Evolutionary conservation across 331 rosid genomes (phyloP).

Genomic region (Malus hybrid): DNA sequence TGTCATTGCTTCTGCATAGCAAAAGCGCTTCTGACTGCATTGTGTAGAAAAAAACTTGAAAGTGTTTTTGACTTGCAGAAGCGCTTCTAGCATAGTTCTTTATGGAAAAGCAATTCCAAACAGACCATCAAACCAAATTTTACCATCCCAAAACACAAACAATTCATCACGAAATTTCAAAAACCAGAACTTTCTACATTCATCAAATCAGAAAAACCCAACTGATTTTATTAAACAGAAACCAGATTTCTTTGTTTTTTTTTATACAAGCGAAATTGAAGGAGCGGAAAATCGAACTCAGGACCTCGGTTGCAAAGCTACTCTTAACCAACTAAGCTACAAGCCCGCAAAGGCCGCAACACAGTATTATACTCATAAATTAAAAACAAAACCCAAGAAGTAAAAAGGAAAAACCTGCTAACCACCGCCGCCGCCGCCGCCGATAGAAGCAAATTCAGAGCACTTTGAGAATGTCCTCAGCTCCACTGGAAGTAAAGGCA

Average conservation of each 20-base stretch:
- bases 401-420: background rate
- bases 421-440: background rate
- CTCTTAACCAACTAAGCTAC: background rate
- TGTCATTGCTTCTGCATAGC: background rate
- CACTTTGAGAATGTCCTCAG: conserved; percentile 65
- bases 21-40: background rate
- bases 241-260: too few species aligned
- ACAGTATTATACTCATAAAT: background rate
- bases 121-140: background rate
- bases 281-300: background rate
- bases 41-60: background rate
- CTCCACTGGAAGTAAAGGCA: conserved; percentile 77
- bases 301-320: background rate
- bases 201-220: background rate
- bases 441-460: conserved; percentile 26
- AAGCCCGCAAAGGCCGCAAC: background rate
- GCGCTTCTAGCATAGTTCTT: background rate
- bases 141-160: background rate
- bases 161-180: background rate
- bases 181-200: background rate
- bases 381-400: background rate
- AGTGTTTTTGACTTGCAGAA: background rate
- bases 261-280: too few species aligned
- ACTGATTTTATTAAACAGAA: background rate
- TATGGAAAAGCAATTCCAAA: background rate